Conservation (phyloP, 805 yeast genomes). For the Kodamaea kakaduensis region DNA sequence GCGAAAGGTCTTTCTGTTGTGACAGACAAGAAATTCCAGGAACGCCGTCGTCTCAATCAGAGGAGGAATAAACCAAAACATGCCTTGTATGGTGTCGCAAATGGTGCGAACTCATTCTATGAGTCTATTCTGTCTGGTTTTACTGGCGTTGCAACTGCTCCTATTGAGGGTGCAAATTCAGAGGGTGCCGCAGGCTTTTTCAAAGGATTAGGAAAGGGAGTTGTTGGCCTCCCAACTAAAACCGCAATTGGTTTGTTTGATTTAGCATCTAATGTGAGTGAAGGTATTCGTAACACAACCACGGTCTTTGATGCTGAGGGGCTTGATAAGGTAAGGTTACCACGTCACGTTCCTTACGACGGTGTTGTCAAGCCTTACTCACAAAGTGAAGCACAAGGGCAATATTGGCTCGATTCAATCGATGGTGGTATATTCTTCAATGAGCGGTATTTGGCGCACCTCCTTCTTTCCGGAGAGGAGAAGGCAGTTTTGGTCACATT, state of each 20-base stretch:
- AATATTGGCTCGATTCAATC: slow-evolving; percentile 79
- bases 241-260: slow-evolving; percentile 95
- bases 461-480: slow-evolving; percentile 76
- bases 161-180: slow-evolving; percentile 81
- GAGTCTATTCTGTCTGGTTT: slow-evolving; percentile 86
- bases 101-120: slow-evolving; percentile 85
- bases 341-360: slow-evolving; percentile 70
- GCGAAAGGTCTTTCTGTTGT: slow-evolving; percentile 93
- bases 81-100: slow-evolving; percentile 77
- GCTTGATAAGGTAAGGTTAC: slow-evolving; percentile 74
- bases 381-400: slow-evolving; percentile 88
- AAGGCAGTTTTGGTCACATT: slow-evolving; percentile 72
- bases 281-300: slow-evolving; percentile 90
- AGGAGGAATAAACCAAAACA: slow-evolving; percentile 78
- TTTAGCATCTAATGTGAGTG: slow-evolving; percentile 86
- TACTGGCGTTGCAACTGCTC: slow-evolving; percentile 85
- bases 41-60: slow-evolving; percentile 67
- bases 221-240: slow-evolving; percentile 95
- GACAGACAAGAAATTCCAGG: slow-evolving; percentile 83
- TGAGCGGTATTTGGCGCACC: slow-evolving; percentile 83
- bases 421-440: slow-evolving; percentile 73
- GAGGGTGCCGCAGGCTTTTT: slow-evolving; percentile 92
- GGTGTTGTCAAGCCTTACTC: slow-evolving; percentile 71
- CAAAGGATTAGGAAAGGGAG: slow-evolving; percentile 89
- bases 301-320: slow-evolving; percentile 81